phyloP scores from a whole-genome alignment of 2,329 filamentous ascomycete species.

The Zymoseptoria tritici region DNA sequence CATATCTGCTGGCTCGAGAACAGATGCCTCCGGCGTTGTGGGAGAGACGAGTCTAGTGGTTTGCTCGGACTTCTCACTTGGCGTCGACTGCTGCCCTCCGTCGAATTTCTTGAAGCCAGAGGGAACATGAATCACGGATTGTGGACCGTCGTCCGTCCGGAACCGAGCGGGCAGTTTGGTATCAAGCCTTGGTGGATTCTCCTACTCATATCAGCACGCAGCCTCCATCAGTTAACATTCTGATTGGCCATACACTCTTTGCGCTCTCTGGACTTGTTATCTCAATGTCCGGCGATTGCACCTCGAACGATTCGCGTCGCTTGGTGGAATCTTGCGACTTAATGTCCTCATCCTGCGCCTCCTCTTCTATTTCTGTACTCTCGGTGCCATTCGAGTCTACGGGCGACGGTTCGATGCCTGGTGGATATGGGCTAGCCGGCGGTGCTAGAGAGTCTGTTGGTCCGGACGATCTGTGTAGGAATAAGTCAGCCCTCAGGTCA shows the following conservation, averaged over 20 bases:
- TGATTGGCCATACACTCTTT: slow-evolving; percentile 23
- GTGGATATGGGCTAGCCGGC: slow-evolving; percentile 48
- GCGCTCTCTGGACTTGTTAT: slow-evolving; percentile 27
- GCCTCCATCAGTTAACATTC: slow-evolving; percentile 15
- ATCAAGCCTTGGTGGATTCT: slow-evolving; percentile 37
- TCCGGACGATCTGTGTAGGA: slow-evolving; percentile 36
- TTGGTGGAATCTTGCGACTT: slow-evolving; percentile 13
- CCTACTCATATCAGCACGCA: slow-evolving; percentile 9
- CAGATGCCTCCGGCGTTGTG: slow-evolving; percentile 26
- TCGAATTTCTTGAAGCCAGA: slow-evolving; percentile 73
- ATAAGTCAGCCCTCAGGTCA: slow-evolving; percentile 19
- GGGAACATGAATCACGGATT: slow-evolving; percentile 87
- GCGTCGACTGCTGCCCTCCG: slow-evolving; percentile 14
- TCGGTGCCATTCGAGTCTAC: slow-evolving; percentile 80
- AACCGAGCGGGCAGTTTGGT: slow-evolving; percentile 35
- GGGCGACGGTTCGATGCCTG: slow-evolving; percentile 68
- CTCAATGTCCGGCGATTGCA: slow-evolving; percentile 26
- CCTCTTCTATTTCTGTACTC: slow-evolving; percentile 77
- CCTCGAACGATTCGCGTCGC: slow-evolving; percentile 10
- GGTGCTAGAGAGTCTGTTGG: slow-evolving; percentile 41
- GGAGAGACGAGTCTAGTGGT: slow-evolving; percentile 30
- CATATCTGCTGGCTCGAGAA: slow-evolving; percentile 25
- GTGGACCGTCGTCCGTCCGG: slow-evolving; percentile 62
- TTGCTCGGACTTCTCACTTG: slow-evolving; percentile 17
- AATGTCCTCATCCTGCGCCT: slow-evolving; percentile 50